Conservation (phyloP, 305 asterid species). For the Vinca major region DNA sequence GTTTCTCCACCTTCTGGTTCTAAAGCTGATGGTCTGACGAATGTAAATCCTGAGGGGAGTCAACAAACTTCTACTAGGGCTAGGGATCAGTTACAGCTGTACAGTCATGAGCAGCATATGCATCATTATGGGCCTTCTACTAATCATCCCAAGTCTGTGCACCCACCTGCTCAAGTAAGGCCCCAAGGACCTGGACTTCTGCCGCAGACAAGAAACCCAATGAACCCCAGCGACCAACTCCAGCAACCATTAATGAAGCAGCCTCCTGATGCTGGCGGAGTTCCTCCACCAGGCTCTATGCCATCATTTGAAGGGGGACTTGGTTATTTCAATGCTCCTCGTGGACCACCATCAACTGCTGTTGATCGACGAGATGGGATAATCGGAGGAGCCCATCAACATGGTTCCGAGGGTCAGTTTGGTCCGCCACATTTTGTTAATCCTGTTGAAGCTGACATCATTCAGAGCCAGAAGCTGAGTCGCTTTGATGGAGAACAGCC, state of each 20-base stretch:
- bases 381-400: slow-evolving; percentile 41
- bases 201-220: slow-evolving; percentile 34
- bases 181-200: slow-evolving; percentile 32
- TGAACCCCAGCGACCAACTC: slow-evolving; percentile 28
- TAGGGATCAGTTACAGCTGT: slow-evolving; percentile 9
- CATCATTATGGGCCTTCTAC: slow-evolving; percentile 15
- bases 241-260: slow-evolving; percentile 3
- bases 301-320: slow-evolving; percentile 34
- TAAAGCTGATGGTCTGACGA: slow-evolving; percentile 9
- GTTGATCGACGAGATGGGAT: slow-evolving; percentile 36
- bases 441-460: slow-evolving; percentile 31
- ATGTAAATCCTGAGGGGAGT: slow-evolving; percentile 9
- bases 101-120: slow-evolving; percentile 16
- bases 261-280: too few species aligned
- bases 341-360: slow-evolving; percentile 23
- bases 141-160: slow-evolving; percentile 22
- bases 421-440: slow-evolving; percentile 30
- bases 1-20: slow-evolving; percentile 17
- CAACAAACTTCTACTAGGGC: slow-evolving; percentile 3
- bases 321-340: slow-evolving; percentile 44
- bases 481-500: slow-evolving; percentile 23
- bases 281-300: not conserved
- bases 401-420: slow-evolving; percentile 42
- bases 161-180: slow-evolving; percentile 26
- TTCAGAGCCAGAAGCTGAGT: slow-evolving; percentile 30